phyloP scores from a whole-genome alignment of 192 early-diverging fungal species.

The Coemansia sp. region DNA sequence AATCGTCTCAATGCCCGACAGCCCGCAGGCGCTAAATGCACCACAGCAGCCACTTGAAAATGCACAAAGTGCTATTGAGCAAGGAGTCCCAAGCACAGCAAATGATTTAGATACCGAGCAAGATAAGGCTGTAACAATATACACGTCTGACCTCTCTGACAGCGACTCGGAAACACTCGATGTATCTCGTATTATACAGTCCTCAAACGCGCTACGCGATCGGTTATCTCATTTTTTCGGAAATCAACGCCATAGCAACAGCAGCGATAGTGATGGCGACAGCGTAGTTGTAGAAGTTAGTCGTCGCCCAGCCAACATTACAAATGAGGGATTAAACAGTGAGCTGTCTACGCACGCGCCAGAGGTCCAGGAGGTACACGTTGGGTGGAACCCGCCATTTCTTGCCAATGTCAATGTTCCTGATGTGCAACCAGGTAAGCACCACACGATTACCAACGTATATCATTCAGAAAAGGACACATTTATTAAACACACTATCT shows the following conservation, averaged over 20 bases:
- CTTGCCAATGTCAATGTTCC: not conserved
- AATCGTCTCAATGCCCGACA: not conserved
- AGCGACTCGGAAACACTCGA: slow-evolving; percentile 29
- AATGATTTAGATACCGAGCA: not conserved
- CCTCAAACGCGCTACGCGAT: slow-evolving; percentile 13
- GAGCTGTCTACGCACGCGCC: not conserved
- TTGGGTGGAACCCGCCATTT: slow-evolving; percentile 8
- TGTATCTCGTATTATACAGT: slow-evolving; percentile 17
- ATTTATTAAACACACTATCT: not conserved
- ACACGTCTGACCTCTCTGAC: not conserved
- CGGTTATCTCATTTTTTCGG: slow-evolving; percentile 4
- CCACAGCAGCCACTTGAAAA: not conserved
- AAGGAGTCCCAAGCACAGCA: not conserved
- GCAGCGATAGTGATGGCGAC: not conserved
- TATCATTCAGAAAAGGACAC: not conserved
- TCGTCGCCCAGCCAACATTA: not conserved
- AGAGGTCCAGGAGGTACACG: not conserved
- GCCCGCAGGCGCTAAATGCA: not conserved
- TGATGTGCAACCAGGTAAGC: not conserved
- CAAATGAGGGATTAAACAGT: not conserved
- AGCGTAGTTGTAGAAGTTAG: not conserved
- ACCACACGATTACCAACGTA: not conserved
- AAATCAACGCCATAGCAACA: not conserved
- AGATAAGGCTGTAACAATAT: not conserved
- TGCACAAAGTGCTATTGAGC: not conserved